phyloP scores from a whole-genome alignment of 2,329 filamentous ascomycete genomes.

The Nemania bipapillata region DNA sequence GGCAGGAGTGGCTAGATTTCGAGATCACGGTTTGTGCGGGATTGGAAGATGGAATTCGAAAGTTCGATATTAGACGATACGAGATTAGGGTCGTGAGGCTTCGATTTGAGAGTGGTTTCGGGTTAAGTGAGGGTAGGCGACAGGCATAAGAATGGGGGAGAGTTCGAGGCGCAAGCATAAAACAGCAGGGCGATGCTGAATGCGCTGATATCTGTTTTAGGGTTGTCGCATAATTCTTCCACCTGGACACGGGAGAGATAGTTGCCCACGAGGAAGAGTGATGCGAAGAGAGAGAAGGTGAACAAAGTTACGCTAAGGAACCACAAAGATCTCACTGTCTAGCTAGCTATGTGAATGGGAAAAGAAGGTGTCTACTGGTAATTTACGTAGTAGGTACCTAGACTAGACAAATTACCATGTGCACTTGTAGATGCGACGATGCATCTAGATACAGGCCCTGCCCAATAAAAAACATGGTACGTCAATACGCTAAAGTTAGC shows the following conservation, averaged over 20 bases:
- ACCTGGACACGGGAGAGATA: not conserved
- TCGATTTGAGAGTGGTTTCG: not conserved
- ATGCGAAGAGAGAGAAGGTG: not conserved
- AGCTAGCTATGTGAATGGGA: not conserved
- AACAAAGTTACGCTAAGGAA: not conserved
- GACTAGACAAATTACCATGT: not conserved
- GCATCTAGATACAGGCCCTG: not conserved
- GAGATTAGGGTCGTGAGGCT: not conserved
- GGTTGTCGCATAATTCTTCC: conserved; percentile 28
- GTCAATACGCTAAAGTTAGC: not conserved
- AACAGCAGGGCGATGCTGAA: conserved; percentile 19
- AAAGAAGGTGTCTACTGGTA: not conserved
- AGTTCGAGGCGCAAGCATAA: not conserved
- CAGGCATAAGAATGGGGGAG: too few species aligned
- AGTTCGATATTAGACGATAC: not conserved
- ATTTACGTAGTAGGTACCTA: too few species aligned
- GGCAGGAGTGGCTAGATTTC: conserved; percentile 35
- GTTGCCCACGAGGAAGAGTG: not conserved
- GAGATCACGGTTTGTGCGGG: not conserved
- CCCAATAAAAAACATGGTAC: not conserved
- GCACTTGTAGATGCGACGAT: not conserved
- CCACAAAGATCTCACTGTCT: not conserved
- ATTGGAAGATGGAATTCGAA: not conserved
- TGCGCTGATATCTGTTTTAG: conserved; percentile 13
- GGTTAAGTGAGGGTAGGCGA: not conserved